Evolutionary conservation across 805 yeast species (phyloP), one percentile per base, ranked within the genome.

Genomic region (Yamadazyma akitaensis): DNA sequence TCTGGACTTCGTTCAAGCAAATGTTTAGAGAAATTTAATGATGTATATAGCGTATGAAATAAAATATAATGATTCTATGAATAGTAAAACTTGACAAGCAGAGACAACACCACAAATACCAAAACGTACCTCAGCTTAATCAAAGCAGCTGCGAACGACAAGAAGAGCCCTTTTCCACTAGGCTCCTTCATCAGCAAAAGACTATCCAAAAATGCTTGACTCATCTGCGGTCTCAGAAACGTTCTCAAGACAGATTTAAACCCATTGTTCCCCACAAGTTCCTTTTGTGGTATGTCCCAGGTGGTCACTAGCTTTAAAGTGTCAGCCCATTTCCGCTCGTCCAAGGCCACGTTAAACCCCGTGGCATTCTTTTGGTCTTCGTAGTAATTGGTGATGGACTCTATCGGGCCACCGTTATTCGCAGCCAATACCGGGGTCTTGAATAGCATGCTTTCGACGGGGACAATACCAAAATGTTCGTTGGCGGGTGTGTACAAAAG

Each of bases 381-480:
- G 2, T 63, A 67, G 52, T 51, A 69, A 45, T 62, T 54, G 9
- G 71, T 73, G 9, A 85, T 69, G 0, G 96, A 84, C 61, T 94
- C 99, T 31, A 83, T 65, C 0, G 99, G 99, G 0, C 99, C 99
- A 24, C 99, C 99, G 34, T 81, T 81, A 58, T 87, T 81, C 5
- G 85, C 84, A 0, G 97, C 97, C 43, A 94, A 67, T 0, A 91
- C 97, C 0, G 96, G 89, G 0, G 84, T 84, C 25, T 87, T 85
- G 47, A 79, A 73, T 40, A 84, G 75, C 97, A 94, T 91, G 11
- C 96, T 91, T 62, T 94, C 99, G 13, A 94, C 74, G 1, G 99
- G 99, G 9, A 94, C 99, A 53, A 94, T 94, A 12, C 99, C 99
- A 61, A 94, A 94, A 67, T 94, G 99, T 64, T 94, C 99, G 56